A percentile compares a stretch with the other conserved stretches of the same genome.
Conservation (phyloP, 2,329 filamentous ascomycete species). For the Cercospora beticola region DNA sequence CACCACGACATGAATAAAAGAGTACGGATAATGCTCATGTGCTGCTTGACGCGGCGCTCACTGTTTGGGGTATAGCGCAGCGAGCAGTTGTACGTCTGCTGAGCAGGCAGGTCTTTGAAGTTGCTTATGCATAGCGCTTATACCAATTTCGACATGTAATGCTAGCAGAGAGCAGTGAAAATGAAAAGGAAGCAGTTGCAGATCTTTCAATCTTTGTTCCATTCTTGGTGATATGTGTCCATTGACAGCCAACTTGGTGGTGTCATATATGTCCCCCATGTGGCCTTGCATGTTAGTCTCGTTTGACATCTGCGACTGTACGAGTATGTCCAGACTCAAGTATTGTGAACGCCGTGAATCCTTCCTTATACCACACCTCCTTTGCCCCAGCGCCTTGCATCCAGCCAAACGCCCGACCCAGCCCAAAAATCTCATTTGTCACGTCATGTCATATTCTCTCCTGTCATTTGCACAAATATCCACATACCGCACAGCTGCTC, state of each 20-base stretch:
- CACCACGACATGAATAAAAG: slow-evolving; percentile 15
- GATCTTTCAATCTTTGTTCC: not conserved
- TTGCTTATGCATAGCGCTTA: slow-evolving; percentile 31
- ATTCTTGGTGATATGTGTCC: not conserved
- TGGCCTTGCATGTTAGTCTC: not conserved
- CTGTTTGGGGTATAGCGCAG: slow-evolving; percentile 18
- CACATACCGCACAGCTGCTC: not conserved
- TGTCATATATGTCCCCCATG: not conserved
- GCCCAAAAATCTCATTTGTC: not conserved
- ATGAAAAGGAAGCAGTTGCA: slow-evolving; percentile 16
- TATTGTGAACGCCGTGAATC: not conserved
- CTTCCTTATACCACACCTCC: not conserved
- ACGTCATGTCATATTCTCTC: not conserved
- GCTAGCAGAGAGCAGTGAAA: slow-evolving; percentile 16
- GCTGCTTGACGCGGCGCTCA: not conserved
- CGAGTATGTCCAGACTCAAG: not conserved
- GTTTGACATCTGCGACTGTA: not conserved
- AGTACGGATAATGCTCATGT: slow-evolving; percentile 21
- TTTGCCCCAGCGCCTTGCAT: not conserved
- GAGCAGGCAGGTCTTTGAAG: slow-evolving; percentile 18
- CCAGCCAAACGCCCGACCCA: not conserved
- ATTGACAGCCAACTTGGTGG: not conserved
- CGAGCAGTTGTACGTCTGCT: slow-evolving; percentile 19
- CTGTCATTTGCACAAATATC: not conserved
- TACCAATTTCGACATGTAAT: slow-evolving; percentile 30